Conservation (phyloP, 176 grass and related monocot genomes). For the Elaeis guineensis region DNA sequence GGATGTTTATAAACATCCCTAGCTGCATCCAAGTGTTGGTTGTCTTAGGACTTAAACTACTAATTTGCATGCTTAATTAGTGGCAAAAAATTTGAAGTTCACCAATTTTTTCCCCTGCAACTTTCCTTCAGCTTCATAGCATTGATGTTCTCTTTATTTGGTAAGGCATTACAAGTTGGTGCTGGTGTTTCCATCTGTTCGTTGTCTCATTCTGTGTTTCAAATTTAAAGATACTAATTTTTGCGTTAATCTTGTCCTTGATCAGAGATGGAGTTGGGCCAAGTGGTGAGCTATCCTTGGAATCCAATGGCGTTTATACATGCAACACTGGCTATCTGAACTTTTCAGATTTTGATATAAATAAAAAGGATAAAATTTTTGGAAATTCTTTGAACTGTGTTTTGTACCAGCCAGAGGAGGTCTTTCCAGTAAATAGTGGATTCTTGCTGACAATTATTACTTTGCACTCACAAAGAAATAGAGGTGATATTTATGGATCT, state of each 20-base stretch:
- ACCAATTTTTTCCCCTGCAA: no score
- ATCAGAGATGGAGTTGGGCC: slow-evolving; percentile 36
- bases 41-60: no score
- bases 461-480: slow-evolving; percentile 12
- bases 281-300: slow-evolving; percentile 37
- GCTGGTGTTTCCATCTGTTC: no score
- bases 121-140: no score
- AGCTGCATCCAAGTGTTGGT: no score
- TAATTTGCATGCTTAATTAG: no score
- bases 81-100: no score
- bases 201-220: no score
- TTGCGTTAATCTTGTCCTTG: background rate
- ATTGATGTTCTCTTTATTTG: no score
- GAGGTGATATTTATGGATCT: slow-evolving; percentile 2
- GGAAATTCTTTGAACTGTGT: slow-evolving; percentile 42
- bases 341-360: slow-evolving; percentile 28
- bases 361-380: background rate
- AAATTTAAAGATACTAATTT: no score
- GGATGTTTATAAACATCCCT: no score
- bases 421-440: slow-evolving; percentile 43
- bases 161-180: no score
- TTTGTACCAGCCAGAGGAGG: slow-evolving; percentile 54
- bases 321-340: slow-evolving; percentile 35
- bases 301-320: slow-evolving; percentile 44
- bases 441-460: slow-evolving; percentile 25